These are phyloP conservation scores for Penicillium arizonense DNA, from an alignment of 495 filamentous ascomycete genomes.

Conservation along the genomic window DNA sequence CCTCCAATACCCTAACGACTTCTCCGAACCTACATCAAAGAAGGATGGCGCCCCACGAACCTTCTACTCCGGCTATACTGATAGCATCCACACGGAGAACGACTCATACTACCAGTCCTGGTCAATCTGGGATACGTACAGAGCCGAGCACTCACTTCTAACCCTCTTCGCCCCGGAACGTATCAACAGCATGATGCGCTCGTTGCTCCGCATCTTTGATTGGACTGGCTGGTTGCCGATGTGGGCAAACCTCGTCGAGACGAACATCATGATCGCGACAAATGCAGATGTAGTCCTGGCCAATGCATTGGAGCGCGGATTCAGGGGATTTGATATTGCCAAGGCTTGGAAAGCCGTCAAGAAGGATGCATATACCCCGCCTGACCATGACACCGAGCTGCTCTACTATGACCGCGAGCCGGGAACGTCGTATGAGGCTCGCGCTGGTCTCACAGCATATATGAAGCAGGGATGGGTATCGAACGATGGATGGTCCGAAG, in stretches of 20 bases:
- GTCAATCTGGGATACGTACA: slow-evolving; percentile 32
- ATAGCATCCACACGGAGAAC: slow-evolving; percentile 15
- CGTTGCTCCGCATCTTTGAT: slow-evolving; percentile 25
- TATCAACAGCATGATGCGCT: slow-evolving; percentile 30
- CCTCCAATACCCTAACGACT: slow-evolving; percentile 27
- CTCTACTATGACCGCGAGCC: slow-evolving; percentile 30
- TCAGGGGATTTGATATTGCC: slow-evolving; percentile 16
- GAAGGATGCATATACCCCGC: slow-evolving; percentile 25
- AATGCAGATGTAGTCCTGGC: slow-evolving; percentile 27
- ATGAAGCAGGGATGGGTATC: slow-evolving; percentile 28
- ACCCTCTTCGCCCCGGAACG: slow-evolving; percentile 25
- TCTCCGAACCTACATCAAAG: slow-evolving; percentile 21
- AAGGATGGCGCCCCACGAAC: slow-evolving; percentile 1
- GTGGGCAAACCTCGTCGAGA: slow-evolving; percentile 29
- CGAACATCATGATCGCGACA: slow-evolving; percentile 32
- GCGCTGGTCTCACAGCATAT: slow-evolving; percentile 25
- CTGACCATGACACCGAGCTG: slow-evolving; percentile 16
- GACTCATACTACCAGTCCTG: slow-evolving; percentile 32
- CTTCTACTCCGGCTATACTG: slow-evolving; percentile 28
- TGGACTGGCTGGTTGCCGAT: slow-evolving; percentile 28
- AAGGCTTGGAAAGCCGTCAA: slow-evolving; percentile 24
- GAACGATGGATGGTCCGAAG: slow-evolving; percentile 27
- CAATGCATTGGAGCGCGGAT: slow-evolving; percentile 26
- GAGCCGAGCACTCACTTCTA: slow-evolving; percentile 24
- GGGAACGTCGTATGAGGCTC: slow-evolving; percentile 20